Evolutionary conservation across 768 basidiomycete genomes (phyloP).

Genomic region (Cyclocybe aegerita): DNA sequence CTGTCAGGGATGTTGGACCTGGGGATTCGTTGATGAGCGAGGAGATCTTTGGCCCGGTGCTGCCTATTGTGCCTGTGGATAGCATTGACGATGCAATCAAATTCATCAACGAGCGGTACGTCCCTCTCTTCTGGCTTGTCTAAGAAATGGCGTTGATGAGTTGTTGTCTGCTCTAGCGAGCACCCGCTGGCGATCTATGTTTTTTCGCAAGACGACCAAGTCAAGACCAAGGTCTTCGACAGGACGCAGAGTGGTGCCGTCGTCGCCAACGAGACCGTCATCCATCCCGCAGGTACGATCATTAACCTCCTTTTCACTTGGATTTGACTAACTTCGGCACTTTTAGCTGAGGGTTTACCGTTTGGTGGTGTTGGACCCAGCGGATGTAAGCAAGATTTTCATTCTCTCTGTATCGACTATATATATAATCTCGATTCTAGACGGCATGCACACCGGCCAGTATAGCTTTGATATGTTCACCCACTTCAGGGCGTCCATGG

Average conservation of each 20-base stretch:
- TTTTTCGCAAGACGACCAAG: constrained; percentile 58
- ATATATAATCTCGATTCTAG: constrained; percentile 20
- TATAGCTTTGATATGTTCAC: constrained; percentile 78
- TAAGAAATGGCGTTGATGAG: not conserved
- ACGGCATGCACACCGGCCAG: constrained; percentile 71
- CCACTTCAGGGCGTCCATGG: constrained; percentile 60
- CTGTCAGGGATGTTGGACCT: constrained; percentile 59
- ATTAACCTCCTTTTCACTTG: not conserved
- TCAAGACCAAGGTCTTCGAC: constrained; percentile 68
- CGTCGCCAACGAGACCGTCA: constrained; percentile 65
- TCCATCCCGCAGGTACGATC: constrained; percentile 57
- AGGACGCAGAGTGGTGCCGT: constrained; percentile 73
- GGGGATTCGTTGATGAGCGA: constrained; percentile 79
- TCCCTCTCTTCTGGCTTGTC: constrained; percentile 2
- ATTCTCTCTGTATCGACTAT: not conserved
- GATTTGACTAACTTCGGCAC: not conserved
- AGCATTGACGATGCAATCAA: constrained; percentile 69
- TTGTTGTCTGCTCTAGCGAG: constrained; percentile 39
- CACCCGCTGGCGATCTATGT: constrained; percentile 78
- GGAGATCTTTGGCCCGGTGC: constrained; percentile 82
- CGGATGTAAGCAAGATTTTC: constrained; percentile 53
- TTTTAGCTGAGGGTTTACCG: constrained; percentile 58
- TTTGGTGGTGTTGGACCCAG: constrained; percentile 75
- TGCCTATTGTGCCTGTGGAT: constrained; percentile 75
- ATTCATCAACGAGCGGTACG: constrained; percentile 60